Evolutionary conservation across 768 basidiomycete species (phyloP).

Genomic region (Tricholoma terreum): DNA sequence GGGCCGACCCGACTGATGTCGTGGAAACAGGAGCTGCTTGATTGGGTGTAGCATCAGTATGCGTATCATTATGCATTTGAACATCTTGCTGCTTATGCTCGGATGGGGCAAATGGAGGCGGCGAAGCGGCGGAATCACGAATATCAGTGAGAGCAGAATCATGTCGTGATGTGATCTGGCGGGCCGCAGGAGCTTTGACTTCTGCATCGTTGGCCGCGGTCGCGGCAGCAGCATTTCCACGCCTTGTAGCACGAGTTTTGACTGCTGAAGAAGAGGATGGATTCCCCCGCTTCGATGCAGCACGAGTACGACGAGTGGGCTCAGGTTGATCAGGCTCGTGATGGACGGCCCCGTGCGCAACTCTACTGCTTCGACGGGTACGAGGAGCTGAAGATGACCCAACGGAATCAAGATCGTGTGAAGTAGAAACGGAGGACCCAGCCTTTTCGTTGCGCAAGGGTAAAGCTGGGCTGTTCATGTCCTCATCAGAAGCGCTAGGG

Average conservation of each 20-base stretch:
- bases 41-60: background rate
- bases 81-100: background rate
- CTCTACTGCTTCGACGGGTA: constrained; percentile 12
- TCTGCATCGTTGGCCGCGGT: constrained; percentile 3
- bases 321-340: constrained; percentile 2
- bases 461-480: background rate
- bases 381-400: constrained; percentile 5
- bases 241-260: constrained; percentile 7
- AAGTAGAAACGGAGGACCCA: background rate
- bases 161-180: background rate
- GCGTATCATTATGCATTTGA: background rate
- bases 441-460: background rate
- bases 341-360: background rate
- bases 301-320: constrained; percentile 11
- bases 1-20: background rate
- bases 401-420: background rate
- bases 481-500: background rate
- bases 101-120: background rate
- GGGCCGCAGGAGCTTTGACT: background rate
- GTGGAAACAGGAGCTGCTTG: background rate
- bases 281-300: constrained; percentile 9
- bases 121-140: constrained; percentile 1
- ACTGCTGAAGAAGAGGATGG: constrained; percentile 6
- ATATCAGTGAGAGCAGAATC: background rate
- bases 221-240: constrained; percentile 7